phyloP scores from a whole-genome alignment of 2,329 filamentous ascomycete species.

The Berkeleyomyces basicola region DNA sequence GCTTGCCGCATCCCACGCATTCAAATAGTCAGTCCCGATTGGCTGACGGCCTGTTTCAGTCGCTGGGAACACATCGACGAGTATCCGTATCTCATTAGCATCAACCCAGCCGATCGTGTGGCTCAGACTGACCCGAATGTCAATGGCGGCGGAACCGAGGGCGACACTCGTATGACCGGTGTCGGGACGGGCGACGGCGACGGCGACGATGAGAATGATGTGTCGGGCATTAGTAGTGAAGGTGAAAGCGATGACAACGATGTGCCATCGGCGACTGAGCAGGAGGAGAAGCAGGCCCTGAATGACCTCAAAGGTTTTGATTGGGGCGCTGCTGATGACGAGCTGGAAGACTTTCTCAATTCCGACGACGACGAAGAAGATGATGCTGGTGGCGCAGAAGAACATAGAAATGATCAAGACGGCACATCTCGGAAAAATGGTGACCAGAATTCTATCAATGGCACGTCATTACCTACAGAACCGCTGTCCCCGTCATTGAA shows the following conservation, averaged over 20 bases:
- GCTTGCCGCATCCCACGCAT: slow-evolving; percentile 65
- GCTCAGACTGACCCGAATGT: slow-evolving; percentile 10
- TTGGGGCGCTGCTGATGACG: slow-evolving; percentile 49
- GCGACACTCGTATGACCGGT: slow-evolving; percentile 16
- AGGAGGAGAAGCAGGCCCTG: slow-evolving; percentile 33
- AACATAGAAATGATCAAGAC: slow-evolving; percentile 15
- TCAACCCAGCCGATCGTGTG: slow-evolving; percentile 49
- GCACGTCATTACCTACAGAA: background rate
- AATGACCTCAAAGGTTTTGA: slow-evolving; percentile 42
- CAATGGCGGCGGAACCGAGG: slow-evolving; percentile 20
- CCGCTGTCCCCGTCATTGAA: slow-evolving; percentile 6
- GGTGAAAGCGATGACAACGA: slow-evolving; percentile 20
- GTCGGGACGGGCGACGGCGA: slow-evolving; percentile 19
- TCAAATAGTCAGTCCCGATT: slow-evolving; percentile 82
- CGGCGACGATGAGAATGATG: slow-evolving; percentile 20
- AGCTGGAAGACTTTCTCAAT: slow-evolving; percentile 58
- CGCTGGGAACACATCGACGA: slow-evolving; percentile 74
- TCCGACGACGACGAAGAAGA: slow-evolving; percentile 26
- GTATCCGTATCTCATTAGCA: slow-evolving; percentile 56
- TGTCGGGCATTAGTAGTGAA: background rate
- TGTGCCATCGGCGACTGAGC: slow-evolving; percentile 21
- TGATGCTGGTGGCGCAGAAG: slow-evolving; percentile 15
- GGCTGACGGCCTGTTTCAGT: slow-evolving; percentile 71
- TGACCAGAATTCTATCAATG: background rate
- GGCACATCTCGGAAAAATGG: slow-evolving; percentile 8